A percentile compares a stretch with the other conserved stretches of the same genome.
These are phyloP conservation scores for Emmonsia crescens DNA, from an alignment of 2,329 filamentous ascomycete species.

Conservation along the genomic window DNA sequence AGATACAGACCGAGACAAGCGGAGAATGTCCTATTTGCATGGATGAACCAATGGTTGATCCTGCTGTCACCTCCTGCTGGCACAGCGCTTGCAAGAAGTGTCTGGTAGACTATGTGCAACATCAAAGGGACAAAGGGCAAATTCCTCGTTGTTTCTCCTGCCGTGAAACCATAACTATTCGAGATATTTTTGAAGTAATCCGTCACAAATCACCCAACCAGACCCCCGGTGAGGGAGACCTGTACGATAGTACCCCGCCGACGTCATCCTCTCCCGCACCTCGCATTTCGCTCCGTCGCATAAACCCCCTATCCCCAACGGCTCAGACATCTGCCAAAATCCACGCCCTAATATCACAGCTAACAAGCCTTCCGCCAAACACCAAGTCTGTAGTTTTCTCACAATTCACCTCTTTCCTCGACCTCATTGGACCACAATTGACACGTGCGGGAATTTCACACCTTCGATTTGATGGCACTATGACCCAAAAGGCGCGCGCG, in stretches of 20 bases:
- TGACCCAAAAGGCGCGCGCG: slow-evolving; percentile 75
- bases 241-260: slow-evolving; percentile 31
- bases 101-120: slow-evolving; percentile 77
- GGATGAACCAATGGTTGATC: slow-evolving; percentile 91
- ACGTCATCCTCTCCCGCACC: slow-evolving; percentile 28
- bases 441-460: slow-evolving; percentile 59
- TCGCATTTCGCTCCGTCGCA: slow-evolving; percentile 50
- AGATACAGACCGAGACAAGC: slow-evolving; percentile 81
- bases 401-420: slow-evolving; percentile 93
- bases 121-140: slow-evolving; percentile 66
- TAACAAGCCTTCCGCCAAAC: slow-evolving; percentile 57
- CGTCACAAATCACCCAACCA: slow-evolving; percentile 45
- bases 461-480: slow-evolving; percentile 83
- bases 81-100: slow-evolving; percentile 94
- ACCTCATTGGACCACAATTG: slow-evolving; percentile 77
- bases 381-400: slow-evolving; percentile 91
- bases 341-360: slow-evolving; percentile 61
- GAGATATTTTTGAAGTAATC: slow-evolving; percentile 87
- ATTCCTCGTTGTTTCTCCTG: slow-evolving; percentile 83
- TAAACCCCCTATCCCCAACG: slow-evolving; percentile 51
- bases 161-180: slow-evolving; percentile 65
- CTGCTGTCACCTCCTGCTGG: slow-evolving; percentile 93
- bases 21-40: slow-evolving; percentile 91
- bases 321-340: slow-evolving; percentile 68
- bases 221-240: slow-evolving; percentile 34